Conservation (phyloP, 2,329 filamentous ascomycete species). For the Phaeoacremonium minimum region DNA sequence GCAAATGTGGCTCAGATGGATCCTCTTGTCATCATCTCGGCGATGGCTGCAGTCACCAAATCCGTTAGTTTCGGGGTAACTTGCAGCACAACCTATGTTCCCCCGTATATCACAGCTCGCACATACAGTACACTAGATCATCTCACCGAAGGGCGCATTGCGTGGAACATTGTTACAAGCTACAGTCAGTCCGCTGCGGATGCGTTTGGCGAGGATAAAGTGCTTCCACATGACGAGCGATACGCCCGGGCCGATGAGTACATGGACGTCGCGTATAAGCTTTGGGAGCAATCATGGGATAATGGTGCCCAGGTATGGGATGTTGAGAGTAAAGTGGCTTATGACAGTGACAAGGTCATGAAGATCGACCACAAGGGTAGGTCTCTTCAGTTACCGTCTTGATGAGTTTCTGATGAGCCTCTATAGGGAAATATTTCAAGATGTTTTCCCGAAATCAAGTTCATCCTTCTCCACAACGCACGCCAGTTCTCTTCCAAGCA, state of each 20-base stretch:
- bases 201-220: neutral
- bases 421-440: constrained; percentile 50
- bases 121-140: constrained; percentile 12
- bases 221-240: constrained; percentile 55
- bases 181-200: neutral
- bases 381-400: constrained; percentile 47
- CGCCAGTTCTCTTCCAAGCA: constrained; percentile 66
- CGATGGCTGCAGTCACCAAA: constrained; percentile 14
- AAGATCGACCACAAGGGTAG: constrained; percentile 56
- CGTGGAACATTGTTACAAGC: constrained; percentile 4
- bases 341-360: constrained; percentile 53
- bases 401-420: constrained; percentile 64
- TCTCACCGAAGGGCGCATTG: constrained; percentile 8
- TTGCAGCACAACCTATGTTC: constrained; percentile 7
- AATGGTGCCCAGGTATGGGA: constrained; percentile 53
- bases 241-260: constrained; percentile 61
- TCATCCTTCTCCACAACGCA: constrained; percentile 63
- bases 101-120: constrained; percentile 9
- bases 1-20: constrained; percentile 72
- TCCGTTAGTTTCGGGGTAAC: constrained; percentile 12
- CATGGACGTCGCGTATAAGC: constrained; percentile 56
- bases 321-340: constrained; percentile 48
- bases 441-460: constrained; percentile 58
- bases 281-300: constrained; percentile 40
- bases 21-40: constrained; percentile 46